phyloP scores from a whole-genome alignment of 2,329 filamentous ascomycete genomes.

The Paramyrothecium sp. region DNA sequence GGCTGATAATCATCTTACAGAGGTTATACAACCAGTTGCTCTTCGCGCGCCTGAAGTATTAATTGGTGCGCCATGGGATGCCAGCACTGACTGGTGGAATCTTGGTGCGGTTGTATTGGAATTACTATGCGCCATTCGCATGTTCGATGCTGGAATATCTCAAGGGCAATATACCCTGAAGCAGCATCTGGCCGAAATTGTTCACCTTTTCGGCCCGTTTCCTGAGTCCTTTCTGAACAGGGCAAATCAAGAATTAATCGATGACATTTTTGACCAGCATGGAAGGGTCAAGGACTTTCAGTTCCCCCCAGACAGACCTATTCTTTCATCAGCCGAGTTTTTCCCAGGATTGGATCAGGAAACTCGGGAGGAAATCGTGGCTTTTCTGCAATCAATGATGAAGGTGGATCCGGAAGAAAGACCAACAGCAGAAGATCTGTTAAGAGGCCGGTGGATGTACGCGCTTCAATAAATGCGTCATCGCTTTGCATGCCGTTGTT shows the following conservation, averaged over 20 bases:
- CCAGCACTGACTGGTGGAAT: slow-evolving; percentile 17
- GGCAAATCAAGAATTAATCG: slow-evolving; percentile 7
- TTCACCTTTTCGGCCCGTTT: slow-evolving; percentile 15
- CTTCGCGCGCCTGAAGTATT: slow-evolving; percentile 21
- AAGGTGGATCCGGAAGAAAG: slow-evolving; percentile 12
- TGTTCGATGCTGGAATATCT: slow-evolving; percentile 10
- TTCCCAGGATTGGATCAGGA: slow-evolving; percentile 8
- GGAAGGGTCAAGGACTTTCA: slow-evolving; percentile 4
- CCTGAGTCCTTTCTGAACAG: slow-evolving; percentile 9
- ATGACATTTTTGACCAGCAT: slow-evolving; percentile 6
- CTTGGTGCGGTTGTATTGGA: slow-evolving; percentile 15
- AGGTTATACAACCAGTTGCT: slow-evolving; percentile 17
- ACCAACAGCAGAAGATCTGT: slow-evolving; percentile 1
- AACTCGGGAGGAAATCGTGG: slow-evolving; percentile 8
- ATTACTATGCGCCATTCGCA: slow-evolving; percentile 10
- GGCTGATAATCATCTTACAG: slow-evolving; percentile 13
- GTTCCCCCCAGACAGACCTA: not conserved
- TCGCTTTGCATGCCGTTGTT: not conserved
- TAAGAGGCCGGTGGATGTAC: slow-evolving; percentile 13
- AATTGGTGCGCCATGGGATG: slow-evolving; percentile 16
- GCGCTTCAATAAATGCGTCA: not conserved
- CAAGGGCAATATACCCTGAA: slow-evolving; percentile 8
- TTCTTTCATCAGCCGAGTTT: slow-evolving; percentile 6
- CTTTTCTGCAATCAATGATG: slow-evolving; percentile 13
- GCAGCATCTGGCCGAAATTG: slow-evolving; percentile 12